These are phyloP conservation scores for Sporopachydermia lactativora DNA, from an alignment of 805 yeast genomes.

Conservation along the genomic window DNA sequence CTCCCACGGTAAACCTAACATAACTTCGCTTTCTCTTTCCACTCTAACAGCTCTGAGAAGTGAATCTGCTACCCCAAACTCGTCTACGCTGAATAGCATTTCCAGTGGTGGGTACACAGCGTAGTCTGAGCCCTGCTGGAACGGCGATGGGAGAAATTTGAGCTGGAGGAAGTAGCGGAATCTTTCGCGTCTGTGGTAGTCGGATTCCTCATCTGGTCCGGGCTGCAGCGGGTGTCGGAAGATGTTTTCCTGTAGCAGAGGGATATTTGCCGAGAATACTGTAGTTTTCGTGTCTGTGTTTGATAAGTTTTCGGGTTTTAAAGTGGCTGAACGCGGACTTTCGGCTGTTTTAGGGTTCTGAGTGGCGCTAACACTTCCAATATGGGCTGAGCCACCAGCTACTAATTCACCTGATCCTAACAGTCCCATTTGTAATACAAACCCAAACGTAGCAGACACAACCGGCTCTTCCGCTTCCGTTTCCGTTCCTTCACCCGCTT, in stretches of 20 bases:
- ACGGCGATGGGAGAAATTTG: slow-evolving; percentile 32
- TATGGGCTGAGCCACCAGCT: slow-evolving; percentile 7
- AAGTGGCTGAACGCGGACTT: too few relatives aligned
- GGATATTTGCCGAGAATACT: slow-evolving; percentile 22
- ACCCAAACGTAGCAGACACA: neutral
- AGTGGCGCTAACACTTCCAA: too few relatives aligned
- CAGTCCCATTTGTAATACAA: too few relatives aligned
- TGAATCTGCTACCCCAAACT: slow-evolving; percentile 22
- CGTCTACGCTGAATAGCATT: slow-evolving; percentile 34
- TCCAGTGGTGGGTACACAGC: slow-evolving; percentile 38
- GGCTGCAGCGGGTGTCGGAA: slow-evolving; percentile 21
- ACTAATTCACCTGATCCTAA: neutral
- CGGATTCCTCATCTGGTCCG: slow-evolving; percentile 13
- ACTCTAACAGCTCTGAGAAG: slow-evolving; percentile 28
- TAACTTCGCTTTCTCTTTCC: slow-evolving; percentile 29
- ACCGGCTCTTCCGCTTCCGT: too few relatives aligned
- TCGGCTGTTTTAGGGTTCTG: too few relatives aligned
- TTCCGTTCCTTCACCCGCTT: neutral
- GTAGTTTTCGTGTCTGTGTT: too few relatives aligned
- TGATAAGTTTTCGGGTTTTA: too few relatives aligned
- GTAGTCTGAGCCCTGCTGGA: slow-evolving; percentile 13
- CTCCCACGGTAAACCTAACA: slow-evolving; percentile 27
- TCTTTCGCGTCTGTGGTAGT: too few relatives aligned
- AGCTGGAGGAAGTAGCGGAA: slow-evolving; percentile 31
- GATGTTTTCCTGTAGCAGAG: slow-evolving; percentile 20